phyloP scores from a whole-genome alignment of 352 stramenopile genomes.

The Elongisporangium prolatum region DNA sequence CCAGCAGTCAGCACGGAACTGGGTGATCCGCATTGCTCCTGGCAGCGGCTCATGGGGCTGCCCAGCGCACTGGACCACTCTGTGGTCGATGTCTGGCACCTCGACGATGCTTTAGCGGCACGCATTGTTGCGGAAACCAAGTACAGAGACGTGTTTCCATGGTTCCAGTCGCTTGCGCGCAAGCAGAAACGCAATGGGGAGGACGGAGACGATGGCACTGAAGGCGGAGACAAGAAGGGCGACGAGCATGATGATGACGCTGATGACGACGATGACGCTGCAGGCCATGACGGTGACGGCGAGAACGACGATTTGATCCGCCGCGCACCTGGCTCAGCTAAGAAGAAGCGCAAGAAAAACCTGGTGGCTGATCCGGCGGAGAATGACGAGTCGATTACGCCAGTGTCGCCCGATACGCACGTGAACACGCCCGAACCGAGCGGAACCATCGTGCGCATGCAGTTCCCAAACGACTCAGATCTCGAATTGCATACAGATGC shows the following conservation, averaged over 20 bases:
- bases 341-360: slow-evolving; percentile 49
- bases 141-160: slow-evolving; percentile 50
- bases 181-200: slow-evolving; percentile 33
- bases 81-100: slow-evolving; percentile 76
- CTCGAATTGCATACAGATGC: slow-evolving; percentile 29
- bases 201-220: slow-evolving; percentile 30
- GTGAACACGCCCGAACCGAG: slow-evolving; percentile 54
- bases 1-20: slow-evolving; percentile 18
- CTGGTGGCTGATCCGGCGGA: slow-evolving; percentile 26
- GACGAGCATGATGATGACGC: slow-evolving; percentile 54
- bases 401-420: slow-evolving; percentile 61
- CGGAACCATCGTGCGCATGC: slow-evolving; percentile 46
- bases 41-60: slow-evolving; percentile 57
- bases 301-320: slow-evolving; percentile 36
- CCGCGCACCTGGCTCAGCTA: slow-evolving; percentile 18
- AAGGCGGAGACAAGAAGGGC: slow-evolving; percentile 37
- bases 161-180: slow-evolving; percentile 41
- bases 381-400: slow-evolving; percentile 58
- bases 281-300: slow-evolving; percentile 33
- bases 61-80: slow-evolving; percentile 47
- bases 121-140: slow-evolving; percentile 61
- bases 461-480: slow-evolving; percentile 45
- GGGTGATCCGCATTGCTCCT: slow-evolving; percentile 35
- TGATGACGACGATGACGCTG: slow-evolving; percentile 55
- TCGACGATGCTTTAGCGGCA: slow-evolving; percentile 40